A percentile compares a stretch with the other conserved stretches of the same genome.
These are phyloP conservation scores for Clonostachys solani DNA, from an alignment of 2,329 filamentous ascomycete genomes.

Conservation along the genomic window DNA sequence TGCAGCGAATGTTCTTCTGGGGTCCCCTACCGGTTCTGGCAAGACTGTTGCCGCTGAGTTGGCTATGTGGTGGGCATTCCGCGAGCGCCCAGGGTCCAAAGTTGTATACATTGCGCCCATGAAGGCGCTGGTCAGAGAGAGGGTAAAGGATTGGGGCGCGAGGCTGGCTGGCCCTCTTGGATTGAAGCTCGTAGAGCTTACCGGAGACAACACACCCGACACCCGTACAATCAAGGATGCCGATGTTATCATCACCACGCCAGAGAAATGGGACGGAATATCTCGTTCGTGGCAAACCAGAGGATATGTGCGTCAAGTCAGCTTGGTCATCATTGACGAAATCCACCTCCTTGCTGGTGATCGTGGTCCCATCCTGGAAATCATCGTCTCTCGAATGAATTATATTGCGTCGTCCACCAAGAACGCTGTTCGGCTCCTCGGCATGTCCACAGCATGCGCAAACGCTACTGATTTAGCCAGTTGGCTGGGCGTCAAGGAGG, in stretches of 20 bases:
- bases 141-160: constrained; percentile 90
- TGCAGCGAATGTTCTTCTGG: constrained; percentile 83
- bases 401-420: constrained; percentile 96
- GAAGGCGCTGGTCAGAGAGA: constrained; percentile 95
- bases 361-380: constrained; percentile 94
- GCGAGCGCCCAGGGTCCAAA: constrained; percentile 89
- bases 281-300: constrained; percentile 98
- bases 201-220: constrained; percentile 95
- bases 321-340: constrained; percentile 96
- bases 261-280: constrained; percentile 99
- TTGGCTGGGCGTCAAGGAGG: constrained; percentile 96
- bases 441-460: constrained; percentile 99
- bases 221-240: constrained; percentile 93
- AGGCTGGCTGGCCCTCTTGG: constrained; percentile 80
- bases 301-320: constrained; percentile 92
- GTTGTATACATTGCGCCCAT: constrained; percentile 99
- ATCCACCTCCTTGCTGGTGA: constrained; percentile 97
- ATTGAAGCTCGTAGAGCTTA: constrained; percentile 88
- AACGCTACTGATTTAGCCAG: constrained; percentile 93
- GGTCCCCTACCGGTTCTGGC: constrained; percentile 93
- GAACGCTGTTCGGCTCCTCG: constrained; percentile 80
- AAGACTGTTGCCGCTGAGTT: constrained; percentile 96
- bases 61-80: constrained; percentile 99
- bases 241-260: constrained; percentile 96
- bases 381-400: constrained; percentile 94